Evolutionary conservation across 2,329 filamentous ascomycete genomes (phyloP).

Genomic region (Apiospora malaysiana): DNA sequence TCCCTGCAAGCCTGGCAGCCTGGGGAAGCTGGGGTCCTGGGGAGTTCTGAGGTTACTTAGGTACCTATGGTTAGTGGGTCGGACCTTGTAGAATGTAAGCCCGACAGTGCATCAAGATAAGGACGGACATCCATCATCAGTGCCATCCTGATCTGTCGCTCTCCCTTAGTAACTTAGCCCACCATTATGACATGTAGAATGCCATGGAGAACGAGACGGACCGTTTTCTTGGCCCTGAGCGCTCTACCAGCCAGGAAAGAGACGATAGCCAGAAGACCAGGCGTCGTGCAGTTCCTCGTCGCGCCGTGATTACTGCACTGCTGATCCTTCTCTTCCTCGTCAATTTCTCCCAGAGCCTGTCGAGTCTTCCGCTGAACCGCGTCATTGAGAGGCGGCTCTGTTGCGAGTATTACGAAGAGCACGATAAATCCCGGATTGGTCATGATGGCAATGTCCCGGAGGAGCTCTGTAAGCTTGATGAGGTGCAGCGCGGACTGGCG

Average conservation of each 20-base stretch:
- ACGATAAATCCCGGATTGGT: slow-evolving; percentile 44
- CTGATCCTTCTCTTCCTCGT: slow-evolving; percentile 51
- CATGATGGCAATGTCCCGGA: slow-evolving; percentile 52
- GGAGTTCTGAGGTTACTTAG: no score
- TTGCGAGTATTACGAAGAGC: slow-evolving; percentile 51
- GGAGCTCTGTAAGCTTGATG: slow-evolving; percentile 58
- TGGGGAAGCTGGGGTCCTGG: neutral
- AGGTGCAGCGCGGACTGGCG: slow-evolving; percentile 56
- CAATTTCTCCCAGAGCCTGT: slow-evolving; percentile 54
- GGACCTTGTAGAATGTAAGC: neutral
- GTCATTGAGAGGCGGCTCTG: slow-evolving; percentile 56
- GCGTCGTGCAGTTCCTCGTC: slow-evolving; percentile 1
- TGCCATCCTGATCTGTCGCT: neutral
- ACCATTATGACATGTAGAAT: neutral
- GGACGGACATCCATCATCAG: neutral
- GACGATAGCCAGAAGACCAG: neutral
- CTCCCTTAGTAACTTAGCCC: neutral
- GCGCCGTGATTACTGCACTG: slow-evolving; percentile 34
- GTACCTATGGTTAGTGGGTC: neutral
- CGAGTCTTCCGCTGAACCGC: slow-evolving; percentile 53
- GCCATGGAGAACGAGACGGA: neutral
- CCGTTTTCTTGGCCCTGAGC: neutral
- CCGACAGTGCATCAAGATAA: neutral
- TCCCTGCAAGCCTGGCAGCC: neutral
- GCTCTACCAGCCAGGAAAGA: neutral